These are phyloP conservation scores for Fusarium kyushuense DNA, from an alignment of 2,329 filamentous ascomycete species.

Conservation along the genomic window DNA sequence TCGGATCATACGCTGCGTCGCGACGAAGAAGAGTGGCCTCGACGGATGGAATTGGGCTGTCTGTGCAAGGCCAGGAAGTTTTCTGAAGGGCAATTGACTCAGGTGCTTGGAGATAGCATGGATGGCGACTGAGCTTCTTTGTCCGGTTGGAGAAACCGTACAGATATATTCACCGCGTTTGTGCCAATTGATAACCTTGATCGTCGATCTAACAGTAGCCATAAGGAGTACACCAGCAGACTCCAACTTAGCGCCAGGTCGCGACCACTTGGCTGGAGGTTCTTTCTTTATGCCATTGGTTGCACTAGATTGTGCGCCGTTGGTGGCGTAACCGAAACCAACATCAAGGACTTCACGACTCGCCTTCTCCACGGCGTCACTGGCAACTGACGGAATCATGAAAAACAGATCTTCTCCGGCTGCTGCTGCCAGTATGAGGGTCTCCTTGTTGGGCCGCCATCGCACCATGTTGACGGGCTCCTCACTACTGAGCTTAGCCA, in stretches of 20 bases:
- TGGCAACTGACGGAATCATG: slow-evolving; percentile 79
- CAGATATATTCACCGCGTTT: slow-evolving; percentile 93
- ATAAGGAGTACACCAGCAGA: slow-evolving; percentile 83
- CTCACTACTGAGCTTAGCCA: slow-evolving; percentile 80
- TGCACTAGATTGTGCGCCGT: slow-evolving; percentile 67
- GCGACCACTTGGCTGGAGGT: slow-evolving; percentile 83
- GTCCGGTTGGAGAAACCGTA: slow-evolving; percentile 85
- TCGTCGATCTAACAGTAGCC: slow-evolving; percentile 80
- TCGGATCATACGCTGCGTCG: slow-evolving; percentile 91
- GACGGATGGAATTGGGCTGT: slow-evolving; percentile 95
- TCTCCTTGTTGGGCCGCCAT: slow-evolving; percentile 88
- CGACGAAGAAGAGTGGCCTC: slow-evolving; percentile 93
- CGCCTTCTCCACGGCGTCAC: slow-evolving; percentile 77
- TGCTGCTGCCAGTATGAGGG: slow-evolving; percentile 84
- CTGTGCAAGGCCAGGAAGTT: slow-evolving; percentile 79
- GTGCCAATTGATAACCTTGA: slow-evolving; percentile 95
- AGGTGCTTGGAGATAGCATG: slow-evolving; percentile 96
- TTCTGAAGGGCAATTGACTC: slow-evolving; percentile 93
- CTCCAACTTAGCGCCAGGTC: slow-evolving; percentile 79
- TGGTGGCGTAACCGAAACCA: slow-evolving; percentile 93
- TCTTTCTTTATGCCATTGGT: slow-evolving; percentile 74
- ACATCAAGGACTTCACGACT: slow-evolving; percentile 83
- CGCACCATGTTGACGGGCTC: slow-evolving; percentile 85
- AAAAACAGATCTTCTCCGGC: slow-evolving; percentile 88
- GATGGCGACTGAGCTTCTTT: slow-evolving; percentile 86